A percentile compares a stretch with the other conserved stretches of the same genome.
Conservation (phyloP, 805 yeast species). For the Metschnikowia aberdeeniae region DNA sequence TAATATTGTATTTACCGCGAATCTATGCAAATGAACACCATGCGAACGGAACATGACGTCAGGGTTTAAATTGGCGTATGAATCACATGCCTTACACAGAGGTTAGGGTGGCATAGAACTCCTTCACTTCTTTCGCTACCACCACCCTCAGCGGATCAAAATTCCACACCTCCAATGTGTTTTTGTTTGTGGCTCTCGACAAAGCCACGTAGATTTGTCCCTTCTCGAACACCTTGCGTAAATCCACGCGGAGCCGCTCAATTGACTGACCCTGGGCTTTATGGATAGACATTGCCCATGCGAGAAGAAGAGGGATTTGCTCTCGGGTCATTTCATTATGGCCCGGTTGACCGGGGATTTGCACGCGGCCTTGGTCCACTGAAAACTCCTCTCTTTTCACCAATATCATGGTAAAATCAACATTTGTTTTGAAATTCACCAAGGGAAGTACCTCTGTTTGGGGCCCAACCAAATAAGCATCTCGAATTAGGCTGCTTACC, state of each 20-base stretch:
- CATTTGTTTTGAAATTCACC: slow-evolving; percentile 40
- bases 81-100: not conserved
- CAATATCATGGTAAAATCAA: slow-evolving; percentile 26
- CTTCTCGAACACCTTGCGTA: slow-evolving; percentile 71
- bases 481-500: slow-evolving; percentile 9
- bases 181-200: slow-evolving; percentile 79
- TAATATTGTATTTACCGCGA: no score
- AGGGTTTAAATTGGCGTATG: not conserved
- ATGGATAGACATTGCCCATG: slow-evolving; percentile 96
- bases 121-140: slow-evolving; percentile 66
- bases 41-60: not conserved
- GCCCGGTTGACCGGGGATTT: not conserved
- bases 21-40: no score
- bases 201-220: slow-evolving; percentile 97
- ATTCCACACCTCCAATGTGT: slow-evolving; percentile 76
- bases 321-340: slow-evolving; percentile 9
- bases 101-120: slow-evolving; percentile 56
- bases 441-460: slow-evolving; percentile 35
- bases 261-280: slow-evolving; percentile 94
- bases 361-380: slow-evolving; percentile 26
- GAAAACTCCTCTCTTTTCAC: slow-evolving; percentile 34
- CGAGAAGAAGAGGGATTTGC: slow-evolving; percentile 85
- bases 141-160: slow-evolving; percentile 61
- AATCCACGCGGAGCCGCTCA: slow-evolving; percentile 71
- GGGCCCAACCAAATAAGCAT: slow-evolving; percentile 7